Percentiles rank a stretch among this genome's conserved stretches.
phyloP scores from a whole-genome alignment of 495 filamentous ascomycete genomes.

The Glutinoglossum americanum region DNA sequence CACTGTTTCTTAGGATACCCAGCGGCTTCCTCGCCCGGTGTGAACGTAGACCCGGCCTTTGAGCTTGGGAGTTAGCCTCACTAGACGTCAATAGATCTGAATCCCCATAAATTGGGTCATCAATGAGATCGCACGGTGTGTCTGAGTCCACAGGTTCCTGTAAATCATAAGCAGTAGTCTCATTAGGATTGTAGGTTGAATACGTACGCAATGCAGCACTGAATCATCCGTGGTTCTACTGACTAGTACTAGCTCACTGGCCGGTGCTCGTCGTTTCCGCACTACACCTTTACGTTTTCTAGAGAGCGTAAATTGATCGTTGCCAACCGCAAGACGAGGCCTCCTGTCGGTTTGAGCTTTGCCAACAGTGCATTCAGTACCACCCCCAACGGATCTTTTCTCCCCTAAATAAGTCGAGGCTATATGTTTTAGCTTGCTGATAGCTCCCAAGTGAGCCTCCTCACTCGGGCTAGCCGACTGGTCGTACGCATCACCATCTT shows the following conservation, averaged over 20 bases:
- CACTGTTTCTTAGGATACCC: neutral
- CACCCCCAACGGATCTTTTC: neutral
- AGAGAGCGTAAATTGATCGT: neutral
- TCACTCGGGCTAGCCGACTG: neutral
- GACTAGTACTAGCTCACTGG: slow-evolving; percentile 6
- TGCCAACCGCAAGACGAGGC: neutral
- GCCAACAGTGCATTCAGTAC: neutral
- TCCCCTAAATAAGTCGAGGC: neutral
- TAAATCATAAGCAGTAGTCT: neutral
- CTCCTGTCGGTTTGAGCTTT: neutral
- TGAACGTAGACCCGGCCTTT: neutral
- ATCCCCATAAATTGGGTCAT: neutral
- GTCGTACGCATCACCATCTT: neutral
- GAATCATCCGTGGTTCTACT: neutral
- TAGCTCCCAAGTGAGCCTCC: neutral
- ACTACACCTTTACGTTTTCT: neutral
- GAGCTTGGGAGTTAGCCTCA: neutral
- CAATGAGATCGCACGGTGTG: neutral
- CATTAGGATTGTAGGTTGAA: neutral
- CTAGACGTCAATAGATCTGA: neutral
- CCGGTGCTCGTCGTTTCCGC: slow-evolving; percentile 5
- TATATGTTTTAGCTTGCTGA: neutral
- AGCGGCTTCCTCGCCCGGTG: neutral
- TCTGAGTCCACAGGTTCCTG: neutral
- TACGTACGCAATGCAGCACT: neutral